Base-by-base conservation (phyloP, 208 protist species). In the Leishmania lainsoni region DNA sequence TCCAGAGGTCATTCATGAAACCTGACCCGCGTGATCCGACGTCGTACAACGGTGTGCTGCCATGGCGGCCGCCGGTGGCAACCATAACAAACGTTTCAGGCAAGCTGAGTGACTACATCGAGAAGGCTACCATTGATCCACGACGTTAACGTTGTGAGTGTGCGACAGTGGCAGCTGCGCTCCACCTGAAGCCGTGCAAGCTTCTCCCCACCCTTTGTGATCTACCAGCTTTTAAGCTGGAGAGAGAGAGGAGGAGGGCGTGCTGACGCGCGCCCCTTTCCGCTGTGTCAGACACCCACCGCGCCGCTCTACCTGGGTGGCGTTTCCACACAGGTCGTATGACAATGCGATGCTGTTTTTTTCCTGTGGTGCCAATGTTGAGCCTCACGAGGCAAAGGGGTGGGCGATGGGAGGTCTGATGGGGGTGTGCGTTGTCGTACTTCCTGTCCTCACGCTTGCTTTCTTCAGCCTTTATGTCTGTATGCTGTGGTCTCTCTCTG, bases 11-110 rank as follows among this genome's bases (percentile, higher is more conserved):
- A 1, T 89, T 93, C 73, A 87, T 91, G 79, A 85, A 86, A 66
- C 91, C 92, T 22, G 87, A 97, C 78, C 94, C 94, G 32, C 89
- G 86, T 26, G 94, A 97, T 63, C 94, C 94, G 12, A 90, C 93
- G 26, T 95, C 91, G 58, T 97, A 97, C 86, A 83, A 95, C 71
- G 87, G 89, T 3, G 70, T 90, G 4, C 85, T 93, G 48, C 92
- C 92, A n/a, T 87, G 89, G 83, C 87, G 92, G 1, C 87, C 85
- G 9, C 89, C 90, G 12, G 88, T 87, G 56, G 78, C 81, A 39
- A 79, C 86, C 26, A 88, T 95, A 66, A 95, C 91, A 61, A 95
- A 95, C 83, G 75, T 95, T 20, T 93, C 88, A 10, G 90, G 90
- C 0, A 80, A 73, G 29, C 77, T 90, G 65, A 76, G 29, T 58